Conservation (phyloP, 1,139 yeast genomes). For the Geotrichum cucujoidarum region DNA sequence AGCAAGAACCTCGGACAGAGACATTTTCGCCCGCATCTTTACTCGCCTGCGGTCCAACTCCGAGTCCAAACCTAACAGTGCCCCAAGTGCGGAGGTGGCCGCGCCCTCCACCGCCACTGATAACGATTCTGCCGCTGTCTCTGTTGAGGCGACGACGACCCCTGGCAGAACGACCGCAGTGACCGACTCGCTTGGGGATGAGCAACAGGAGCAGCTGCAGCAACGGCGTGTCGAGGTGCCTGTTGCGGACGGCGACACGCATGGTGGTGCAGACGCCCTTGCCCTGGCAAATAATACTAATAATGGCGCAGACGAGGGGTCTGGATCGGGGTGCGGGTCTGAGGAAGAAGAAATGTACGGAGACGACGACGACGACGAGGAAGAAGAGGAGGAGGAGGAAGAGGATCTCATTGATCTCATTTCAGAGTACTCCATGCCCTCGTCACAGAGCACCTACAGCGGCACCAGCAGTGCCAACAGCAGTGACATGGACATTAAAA, state of each 20-base stretch:
- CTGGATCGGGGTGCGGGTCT: too few species aligned
- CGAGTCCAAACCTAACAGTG: neutral
- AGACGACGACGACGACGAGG: slow-evolving; percentile 6
- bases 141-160: too few species aligned
- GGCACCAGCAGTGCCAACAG: slow-evolving; percentile 1
- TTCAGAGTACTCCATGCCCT: neutral
- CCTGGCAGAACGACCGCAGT: too few species aligned
- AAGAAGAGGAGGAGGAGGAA: slow-evolving; percentile 8
- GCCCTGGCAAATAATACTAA: neutral
- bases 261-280: too few species aligned
- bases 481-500: neutral
- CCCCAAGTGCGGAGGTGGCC: neutral
- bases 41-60: neutral
- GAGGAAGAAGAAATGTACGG: slow-evolving; percentile 5
- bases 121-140: too few species aligned
- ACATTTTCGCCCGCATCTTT: neutral
- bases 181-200: too few species aligned
- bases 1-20: too few species aligned
- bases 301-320: too few species aligned
- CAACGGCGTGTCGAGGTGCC: too few species aligned
- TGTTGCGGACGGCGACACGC: too few species aligned
- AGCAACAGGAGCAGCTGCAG: too few species aligned
- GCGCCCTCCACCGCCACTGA: neutral
- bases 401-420: slow-evolving; percentile 2
- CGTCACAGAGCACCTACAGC: slow-evolving; percentile 1